These are phyloP conservation scores for Protea cynaroides DNA, from an alignment of 164 flowering plant genomes.

Conservation along the genomic window DNA sequence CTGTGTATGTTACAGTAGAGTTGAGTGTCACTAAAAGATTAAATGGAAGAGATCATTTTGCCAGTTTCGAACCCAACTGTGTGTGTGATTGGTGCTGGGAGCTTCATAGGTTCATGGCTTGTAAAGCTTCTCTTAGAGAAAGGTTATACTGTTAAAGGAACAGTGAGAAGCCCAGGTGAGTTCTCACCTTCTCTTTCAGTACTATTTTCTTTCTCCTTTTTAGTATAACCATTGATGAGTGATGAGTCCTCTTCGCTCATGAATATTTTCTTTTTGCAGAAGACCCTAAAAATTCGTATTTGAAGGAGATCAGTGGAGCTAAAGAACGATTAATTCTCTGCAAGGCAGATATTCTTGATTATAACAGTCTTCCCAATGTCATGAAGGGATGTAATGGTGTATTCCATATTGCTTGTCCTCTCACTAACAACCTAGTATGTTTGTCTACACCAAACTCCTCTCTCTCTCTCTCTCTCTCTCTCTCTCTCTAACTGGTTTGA, in stretches of 20 bases:
- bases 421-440: constrained; percentile 77
- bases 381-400: constrained; percentile 87
- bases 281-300: constrained; percentile 80
- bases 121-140: constrained; percentile 44
- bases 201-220: no score
- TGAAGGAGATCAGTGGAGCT: constrained; percentile 77
- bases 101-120: constrained; percentile 64
- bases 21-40: no score
- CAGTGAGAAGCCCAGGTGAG: constrained; percentile 45
- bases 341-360: constrained; percentile 81
- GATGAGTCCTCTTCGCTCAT: not conserved
- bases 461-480: no score
- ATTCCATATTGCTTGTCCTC: constrained; percentile 95
- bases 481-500: no score
- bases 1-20: no score
- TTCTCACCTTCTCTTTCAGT: not conserved
- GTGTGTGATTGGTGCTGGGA: constrained; percentile 67
- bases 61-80: constrained; percentile 27
- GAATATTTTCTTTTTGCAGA: constrained; percentile 29
- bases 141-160: constrained; percentile 50
- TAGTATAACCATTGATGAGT: no score
- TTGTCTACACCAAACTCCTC: no score
- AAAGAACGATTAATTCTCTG: constrained; percentile 58
- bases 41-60: no score
- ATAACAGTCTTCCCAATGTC: constrained; percentile 54